These are phyloP conservation scores for Citrus cavaleriei DNA, from an alignment of 345 rosid genomes.

Conservation along the genomic window DNA sequence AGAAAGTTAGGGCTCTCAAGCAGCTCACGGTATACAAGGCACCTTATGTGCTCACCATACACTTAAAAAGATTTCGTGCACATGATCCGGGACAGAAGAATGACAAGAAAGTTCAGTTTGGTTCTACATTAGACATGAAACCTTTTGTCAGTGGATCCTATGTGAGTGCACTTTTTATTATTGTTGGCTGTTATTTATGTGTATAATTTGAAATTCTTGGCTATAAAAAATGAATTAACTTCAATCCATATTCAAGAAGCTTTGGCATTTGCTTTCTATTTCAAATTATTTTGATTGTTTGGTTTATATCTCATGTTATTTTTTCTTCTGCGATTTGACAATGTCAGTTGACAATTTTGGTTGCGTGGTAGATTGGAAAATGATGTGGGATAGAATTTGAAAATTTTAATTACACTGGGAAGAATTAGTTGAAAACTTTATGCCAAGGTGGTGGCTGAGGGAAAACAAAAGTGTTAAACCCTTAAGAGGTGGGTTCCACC, in stretches of 20 bases:
- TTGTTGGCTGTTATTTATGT: conserved; percentile 2
- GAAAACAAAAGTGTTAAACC: not conserved
- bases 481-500: not conserved
- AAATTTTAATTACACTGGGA: not conserved
- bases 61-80: conserved; percentile 86
- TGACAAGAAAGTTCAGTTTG: conserved; percentile 66
- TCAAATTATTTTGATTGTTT: not conserved
- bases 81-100: conserved; percentile 72
- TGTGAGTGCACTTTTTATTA: conserved; percentile 49
- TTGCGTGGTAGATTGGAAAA: not conserved
- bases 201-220: not conserved
- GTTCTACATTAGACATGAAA: conserved; percentile 65
- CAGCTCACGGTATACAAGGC: conserved; percentile 84
- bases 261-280: not conserved
- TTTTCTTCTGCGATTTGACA: not conserved
- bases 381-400: not conserved
- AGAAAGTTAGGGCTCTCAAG: conserved; percentile 82
- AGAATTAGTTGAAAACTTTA: not conserved
- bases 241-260: not conserved
- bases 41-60: conserved; percentile 79
- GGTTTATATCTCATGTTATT: not conserved
- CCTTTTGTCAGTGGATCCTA: conserved; percentile 72
- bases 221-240: not conserved
- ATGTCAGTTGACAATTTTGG: not conserved
- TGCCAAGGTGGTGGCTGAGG: not conserved